Conservation (phyloP, 1,284 basidiomycete genomes). For the Meira miltonrushii region DNA sequence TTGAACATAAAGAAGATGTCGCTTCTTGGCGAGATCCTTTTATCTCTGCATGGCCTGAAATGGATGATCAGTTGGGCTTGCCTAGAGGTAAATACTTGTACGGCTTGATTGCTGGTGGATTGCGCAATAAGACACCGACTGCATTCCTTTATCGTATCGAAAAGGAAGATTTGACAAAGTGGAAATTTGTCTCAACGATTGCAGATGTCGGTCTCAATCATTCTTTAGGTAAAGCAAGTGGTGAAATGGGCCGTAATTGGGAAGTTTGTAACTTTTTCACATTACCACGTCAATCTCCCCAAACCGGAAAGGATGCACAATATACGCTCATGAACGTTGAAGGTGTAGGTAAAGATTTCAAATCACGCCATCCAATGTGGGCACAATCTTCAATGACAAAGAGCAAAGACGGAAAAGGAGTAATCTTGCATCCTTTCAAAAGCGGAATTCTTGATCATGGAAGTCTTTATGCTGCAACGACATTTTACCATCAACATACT, state of each 20-base stretch:
- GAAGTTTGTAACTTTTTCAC: slow-evolving; percentile 38
- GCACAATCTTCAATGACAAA: slow-evolving; percentile 12
- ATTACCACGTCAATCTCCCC: slow-evolving; percentile 4
- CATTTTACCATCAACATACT: slow-evolving; percentile 24
- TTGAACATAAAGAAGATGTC: slow-evolving; percentile 21
- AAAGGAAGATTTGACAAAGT: slow-evolving; percentile 22
- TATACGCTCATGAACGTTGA: slow-evolving; percentile 35
- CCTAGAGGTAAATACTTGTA: slow-evolving; percentile 12
- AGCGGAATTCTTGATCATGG: slow-evolving; percentile 30
- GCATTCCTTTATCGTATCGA: slow-evolving; percentile 32
- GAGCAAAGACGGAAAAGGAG: neutral
- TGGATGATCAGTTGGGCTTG: slow-evolving; percentile 24
- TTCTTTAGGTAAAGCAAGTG: slow-evolving; percentile 5
- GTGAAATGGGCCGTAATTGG: slow-evolving; percentile 38
- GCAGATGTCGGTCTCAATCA: slow-evolving; percentile 25
- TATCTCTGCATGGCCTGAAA: slow-evolving; percentile 26
- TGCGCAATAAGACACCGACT: slow-evolving; percentile 26
- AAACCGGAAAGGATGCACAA: slow-evolving; percentile 11
- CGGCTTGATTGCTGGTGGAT: slow-evolving; percentile 32
- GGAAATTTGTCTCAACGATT: slow-evolving; percentile 28
- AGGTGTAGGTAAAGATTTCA: slow-evolving; percentile 21
- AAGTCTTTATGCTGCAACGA: slow-evolving; percentile 34
- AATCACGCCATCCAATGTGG: slow-evolving; percentile 25
- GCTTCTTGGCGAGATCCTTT: slow-evolving; percentile 40
- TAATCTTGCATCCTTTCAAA: slow-evolving; percentile 18